These are phyloP conservation scores for Suaeda aralocaspica DNA, from an alignment of 148 eudicot species.

Conservation along the genomic window DNA sequence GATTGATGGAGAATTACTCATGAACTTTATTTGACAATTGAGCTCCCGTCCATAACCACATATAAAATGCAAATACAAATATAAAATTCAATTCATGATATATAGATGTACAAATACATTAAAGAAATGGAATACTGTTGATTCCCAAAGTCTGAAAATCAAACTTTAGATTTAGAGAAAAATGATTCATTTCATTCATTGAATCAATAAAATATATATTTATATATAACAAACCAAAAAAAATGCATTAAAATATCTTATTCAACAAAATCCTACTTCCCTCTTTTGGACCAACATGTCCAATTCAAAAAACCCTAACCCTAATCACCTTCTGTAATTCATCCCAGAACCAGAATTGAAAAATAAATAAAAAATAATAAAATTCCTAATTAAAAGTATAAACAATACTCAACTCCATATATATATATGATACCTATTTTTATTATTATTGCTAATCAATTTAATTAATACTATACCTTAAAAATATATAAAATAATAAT, in stretches of 20 bases:
- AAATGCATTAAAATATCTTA: conserved; percentile 16
- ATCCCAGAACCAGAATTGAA: conserved; percentile 14
- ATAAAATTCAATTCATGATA: not conserved
- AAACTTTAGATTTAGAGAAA: not conserved
- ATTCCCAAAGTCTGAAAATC: not conserved
- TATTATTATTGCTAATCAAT: conserved; percentile 1
- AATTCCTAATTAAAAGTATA: conserved; percentile 12
- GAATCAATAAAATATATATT: too few relatives aligned
- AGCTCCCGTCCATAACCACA: too few relatives aligned
- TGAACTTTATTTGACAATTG: too few relatives aligned
- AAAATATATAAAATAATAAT: not conserved
- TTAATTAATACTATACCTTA: conserved; percentile 9
- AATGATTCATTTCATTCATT: too few relatives aligned
- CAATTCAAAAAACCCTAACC: conserved; percentile 23
- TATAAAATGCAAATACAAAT: not conserved
- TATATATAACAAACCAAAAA: too few relatives aligned
- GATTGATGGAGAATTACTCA: too few relatives aligned
- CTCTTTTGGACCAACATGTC: conserved; percentile 14
- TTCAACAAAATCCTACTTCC: conserved; percentile 19
- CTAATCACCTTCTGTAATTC: not conserved
- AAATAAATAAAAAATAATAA: conserved; percentile 10
- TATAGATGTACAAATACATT: not conserved
- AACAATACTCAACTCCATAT: conserved; percentile 12
- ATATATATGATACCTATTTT: not conserved
- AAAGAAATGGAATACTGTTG: not conserved